Evolutionary conservation across 768 basidiomycete genomes (phyloP), one percentile per base, ranked within the genome.

Genomic region (Tylopilus sp.): DNA sequence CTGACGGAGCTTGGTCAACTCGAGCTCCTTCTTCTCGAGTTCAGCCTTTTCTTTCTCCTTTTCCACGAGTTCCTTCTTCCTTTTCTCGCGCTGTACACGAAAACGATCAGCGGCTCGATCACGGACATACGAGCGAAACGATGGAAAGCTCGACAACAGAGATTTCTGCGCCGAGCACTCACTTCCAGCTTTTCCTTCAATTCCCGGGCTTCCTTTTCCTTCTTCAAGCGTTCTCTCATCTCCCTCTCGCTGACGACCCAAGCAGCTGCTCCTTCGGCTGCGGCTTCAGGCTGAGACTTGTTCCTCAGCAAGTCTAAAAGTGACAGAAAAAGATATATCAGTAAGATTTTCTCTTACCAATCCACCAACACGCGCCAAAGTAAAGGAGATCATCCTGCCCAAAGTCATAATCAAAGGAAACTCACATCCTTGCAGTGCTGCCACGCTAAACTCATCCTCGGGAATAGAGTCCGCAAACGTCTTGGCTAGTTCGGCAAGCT

Each of bases 391-490:
- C 38, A 47, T 19, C 41, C 25, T 19, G 48, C 37, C 28, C 33
- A 46, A 51, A 54, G 8, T 37, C 38, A 54, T 55, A 48, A 60
- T 56, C 53, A 60, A 58, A 56, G 49, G 22, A 63, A 31, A 84
- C 88, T 80, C 68, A 89, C 88, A 93, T 68, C 91, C 92, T 73
- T 95, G 92, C 49, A 97, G 75, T 52, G 90, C 87, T 19, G 93
- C 92, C 50, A 94, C 88, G 63, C 88, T 89, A 65, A 94, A 91
- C 72, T 89, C 87, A 36, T 87, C 85, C 33, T 92, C 87, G 0
- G 93, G 91, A 21, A 95, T 83, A 22, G 82, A 75, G 56, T 89
- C 87, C 5, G 90, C 89, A 63, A 95, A 95, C 53, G 75, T 63
- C 73, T 87, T 83, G 11, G 90, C 91, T 16, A 94, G 75, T n/a